phyloP scores from a whole-genome alignment of 108 stramenopile species.

The Pseudonitzschia multiseries region DNA sequence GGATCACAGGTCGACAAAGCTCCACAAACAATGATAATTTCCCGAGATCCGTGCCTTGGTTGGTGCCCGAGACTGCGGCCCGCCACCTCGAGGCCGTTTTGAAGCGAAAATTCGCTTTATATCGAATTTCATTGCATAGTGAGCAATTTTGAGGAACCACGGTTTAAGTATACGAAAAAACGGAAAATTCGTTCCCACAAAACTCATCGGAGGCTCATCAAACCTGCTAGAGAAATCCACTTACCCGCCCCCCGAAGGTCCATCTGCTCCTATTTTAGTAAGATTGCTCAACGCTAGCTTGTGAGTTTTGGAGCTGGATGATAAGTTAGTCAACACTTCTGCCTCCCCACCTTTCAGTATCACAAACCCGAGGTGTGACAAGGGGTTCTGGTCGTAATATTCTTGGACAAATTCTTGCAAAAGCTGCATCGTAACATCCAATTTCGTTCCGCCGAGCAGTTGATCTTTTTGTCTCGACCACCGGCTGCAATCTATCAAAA shows the following conservation, averaged over 20 bases:
- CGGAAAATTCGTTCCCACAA: neutral
- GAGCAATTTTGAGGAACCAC: neutral
- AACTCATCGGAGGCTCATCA: neutral
- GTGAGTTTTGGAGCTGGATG: slow-evolving; percentile 62
- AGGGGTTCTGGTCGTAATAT: slow-evolving; percentile 86
- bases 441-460: slow-evolving; percentile 62
- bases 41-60: slow-evolving; percentile 78
- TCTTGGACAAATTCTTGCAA: slow-evolving; percentile 67
- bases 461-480: slow-evolving; percentile 77
- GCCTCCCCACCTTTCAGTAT: slow-evolving; percentile 77
- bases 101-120: slow-evolving; percentile 70
- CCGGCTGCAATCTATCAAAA: slow-evolving; percentile 71
- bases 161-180: neutral
- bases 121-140: neutral
- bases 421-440: slow-evolving; percentile 56
- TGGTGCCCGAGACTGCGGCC: slow-evolving; percentile 82
- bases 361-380: slow-evolving; percentile 78
- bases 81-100: slow-evolving; percentile 89
- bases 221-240: neutral
- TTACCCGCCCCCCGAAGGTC: slow-evolving; percentile 43
- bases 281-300: slow-evolving; percentile 60
- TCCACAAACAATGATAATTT: slow-evolving; percentile 72
- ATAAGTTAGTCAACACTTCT: slow-evolving; percentile 72
- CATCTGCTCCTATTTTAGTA: slow-evolving; percentile 41
- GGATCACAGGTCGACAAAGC: slow-evolving; percentile 83